Base-by-base conservation (phyloP, 2,329 filamentous ascomycete genomes). In the Furcasterigmium sp. region DNA sequence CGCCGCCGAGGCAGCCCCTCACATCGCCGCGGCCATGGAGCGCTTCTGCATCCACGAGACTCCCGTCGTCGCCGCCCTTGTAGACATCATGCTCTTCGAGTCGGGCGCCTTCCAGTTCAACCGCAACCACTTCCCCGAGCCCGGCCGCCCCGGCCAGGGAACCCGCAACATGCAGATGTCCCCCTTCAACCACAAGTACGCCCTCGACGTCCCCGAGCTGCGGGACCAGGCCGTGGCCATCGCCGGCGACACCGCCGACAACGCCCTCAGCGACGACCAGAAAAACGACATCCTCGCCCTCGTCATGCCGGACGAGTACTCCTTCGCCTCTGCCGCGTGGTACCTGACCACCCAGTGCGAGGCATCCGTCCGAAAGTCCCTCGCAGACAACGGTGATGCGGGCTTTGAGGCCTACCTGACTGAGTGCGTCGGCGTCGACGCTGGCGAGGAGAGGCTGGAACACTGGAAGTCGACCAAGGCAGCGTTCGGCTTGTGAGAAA, bases 41-140 rank as follows among this genome's bases (percentile, higher is more conserved):
- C 62, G 69, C 10, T 84, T 87, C 68, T 51, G 60, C 3, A 67
- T 90, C 52, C 70, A 64, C 38, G 60, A 61, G 26, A 63, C 65
- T 18, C 75, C 71, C 18, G 78, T 85, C 53, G 81, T 85, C 57
- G 87, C 87, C 7, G 86, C 82, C 18, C 62, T 91, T 14, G 57
- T 93, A 35, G 72, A 82, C 11, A 70, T 89, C 56, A 84, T 87
- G 67, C 78, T 83, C 10, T 82, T 82, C 57, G 89, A 94, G 67
- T 80, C 78, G 2, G 79, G 45, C 18, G 73, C 82, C 49, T 87
- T 91, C 65, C 72, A 76, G 54, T 91, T 78, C 73, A 35, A 84
- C 63, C 75, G 72, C 60, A 88, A 90, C 64, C 68, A 80, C 53
- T 51, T 42, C 26, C 65, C 68, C 49, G n/a, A n/a, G n/a, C n/a